Conservation (phyloP, 768 basidiomycete genomes). For the Mycena venus region DNA sequence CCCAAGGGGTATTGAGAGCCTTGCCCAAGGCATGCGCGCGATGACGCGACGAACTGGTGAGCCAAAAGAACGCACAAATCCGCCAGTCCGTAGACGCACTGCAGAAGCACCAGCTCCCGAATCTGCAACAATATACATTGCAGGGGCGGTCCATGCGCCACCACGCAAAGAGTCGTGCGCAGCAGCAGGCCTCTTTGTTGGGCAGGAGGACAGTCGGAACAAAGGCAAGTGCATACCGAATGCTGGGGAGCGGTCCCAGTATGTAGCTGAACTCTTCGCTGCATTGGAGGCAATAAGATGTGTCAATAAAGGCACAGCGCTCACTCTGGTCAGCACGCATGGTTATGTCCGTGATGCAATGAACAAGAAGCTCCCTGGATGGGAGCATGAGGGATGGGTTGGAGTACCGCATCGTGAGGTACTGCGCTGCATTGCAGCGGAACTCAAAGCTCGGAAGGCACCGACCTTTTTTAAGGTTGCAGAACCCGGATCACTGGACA, state of each 20-base stretch:
- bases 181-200: too few relatives aligned
- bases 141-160: neutral
- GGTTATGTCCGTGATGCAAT: neutral
- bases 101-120: neutral
- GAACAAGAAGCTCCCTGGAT: too few relatives aligned
- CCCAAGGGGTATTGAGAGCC: neutral
- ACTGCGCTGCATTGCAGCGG: too few relatives aligned
- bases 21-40: neutral
- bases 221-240: neutral
- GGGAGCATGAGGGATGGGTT: too few relatives aligned
- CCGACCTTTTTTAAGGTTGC: neutral
- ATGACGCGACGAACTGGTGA: neutral
- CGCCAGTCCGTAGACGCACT: neutral
- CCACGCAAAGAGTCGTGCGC: too few relatives aligned
- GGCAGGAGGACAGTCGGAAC: too few relatives aligned
- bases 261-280: neutral
- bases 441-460: too few relatives aligned
- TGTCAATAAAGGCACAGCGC: neutral
- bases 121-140: too few relatives aligned
- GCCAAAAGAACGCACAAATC: neutral
- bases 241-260: neutral
- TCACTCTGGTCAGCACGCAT: neutral
- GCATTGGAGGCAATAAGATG: neutral
- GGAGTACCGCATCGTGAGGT: too few relatives aligned
- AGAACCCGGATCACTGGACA: neutral